Evolutionary conservation across 2,329 filamentous ascomycete genomes (phyloP).

Genomic region (Neonectria coccinea): DNA sequence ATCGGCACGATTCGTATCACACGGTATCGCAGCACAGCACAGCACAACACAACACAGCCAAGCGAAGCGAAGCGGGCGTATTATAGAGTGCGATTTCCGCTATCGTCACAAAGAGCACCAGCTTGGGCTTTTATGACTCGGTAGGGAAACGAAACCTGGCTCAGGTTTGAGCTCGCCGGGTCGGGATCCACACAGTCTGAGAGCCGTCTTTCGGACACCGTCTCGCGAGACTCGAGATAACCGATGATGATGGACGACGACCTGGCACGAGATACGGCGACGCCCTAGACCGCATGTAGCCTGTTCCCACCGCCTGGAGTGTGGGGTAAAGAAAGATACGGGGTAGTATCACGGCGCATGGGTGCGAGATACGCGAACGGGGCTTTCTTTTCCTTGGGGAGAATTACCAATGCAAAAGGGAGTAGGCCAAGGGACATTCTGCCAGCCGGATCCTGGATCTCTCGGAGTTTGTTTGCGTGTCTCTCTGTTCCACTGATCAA

Average conservation of each 20-base stretch:
- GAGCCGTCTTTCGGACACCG: constrained; percentile 10
- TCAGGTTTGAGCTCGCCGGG: not conserved
- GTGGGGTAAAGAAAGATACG: constrained; percentile 30
- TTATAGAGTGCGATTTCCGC: not conserved
- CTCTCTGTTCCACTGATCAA: not conserved
- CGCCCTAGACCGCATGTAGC: constrained; percentile 21
- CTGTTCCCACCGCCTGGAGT: constrained; percentile 6
- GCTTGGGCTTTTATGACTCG: not conserved
- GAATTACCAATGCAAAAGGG: not conserved
- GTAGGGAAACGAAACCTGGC: not conserved
- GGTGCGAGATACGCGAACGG: constrained; percentile 14
- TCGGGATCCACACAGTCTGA: constrained; percentile 22
- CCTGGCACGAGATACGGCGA: constrained; percentile 11
- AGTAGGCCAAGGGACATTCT: not conserved
- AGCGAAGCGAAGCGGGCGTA: not conserved
- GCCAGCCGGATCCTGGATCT: not conserved
- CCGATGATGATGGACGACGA: not conserved
- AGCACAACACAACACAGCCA: not conserved
- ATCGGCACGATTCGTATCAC: constrained; percentile 11
- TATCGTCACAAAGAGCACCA: not conserved
- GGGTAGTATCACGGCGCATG: constrained; percentile 16
- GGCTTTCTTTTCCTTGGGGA: not conserved
- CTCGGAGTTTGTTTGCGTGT: not conserved
- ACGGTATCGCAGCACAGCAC: not conserved
- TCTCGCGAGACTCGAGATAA: constrained; percentile 18